Evolutionary conservation across 345 rosid species (phyloP).

Genomic region (Lepidium aucheri): DNA sequence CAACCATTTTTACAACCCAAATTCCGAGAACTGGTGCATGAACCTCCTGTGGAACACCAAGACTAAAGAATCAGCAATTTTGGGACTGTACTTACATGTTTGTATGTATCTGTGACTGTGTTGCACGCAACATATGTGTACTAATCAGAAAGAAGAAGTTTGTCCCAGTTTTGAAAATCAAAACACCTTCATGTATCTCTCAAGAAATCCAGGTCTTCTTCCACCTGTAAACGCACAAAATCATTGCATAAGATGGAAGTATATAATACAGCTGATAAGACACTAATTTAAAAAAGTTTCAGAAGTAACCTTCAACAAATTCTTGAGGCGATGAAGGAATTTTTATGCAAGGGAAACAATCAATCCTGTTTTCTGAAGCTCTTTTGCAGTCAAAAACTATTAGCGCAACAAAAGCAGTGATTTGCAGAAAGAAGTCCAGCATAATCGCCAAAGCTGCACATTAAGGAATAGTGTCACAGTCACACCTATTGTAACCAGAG

Average conservation of each 20-base stretch:
- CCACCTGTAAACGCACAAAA: constrained; percentile 42
- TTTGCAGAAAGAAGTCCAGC: constrained; percentile 91
- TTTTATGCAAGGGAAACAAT: constrained; percentile 87
- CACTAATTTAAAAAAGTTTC: background rate
- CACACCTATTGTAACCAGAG: background rate
- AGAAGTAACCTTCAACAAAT: constrained; percentile 57
- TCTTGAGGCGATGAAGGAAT: constrained; percentile 45
- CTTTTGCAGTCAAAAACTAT: constrained; percentile 82
- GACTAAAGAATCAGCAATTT: constrained; percentile 12
- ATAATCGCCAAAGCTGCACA: constrained; percentile 85
- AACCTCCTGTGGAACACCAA: constrained; percentile 48
- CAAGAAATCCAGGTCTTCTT: constrained; percentile 68
- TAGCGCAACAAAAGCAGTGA: constrained; percentile 95
- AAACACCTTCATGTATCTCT: constrained; percentile 85
- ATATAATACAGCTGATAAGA: background rate
- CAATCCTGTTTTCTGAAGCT: constrained; percentile 72
- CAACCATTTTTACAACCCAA: constrained; percentile 76
- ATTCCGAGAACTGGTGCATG: constrained; percentile 80
- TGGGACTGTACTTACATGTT: background rate
- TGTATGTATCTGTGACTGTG: background rate
- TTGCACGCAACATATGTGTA: constrained; percentile 1
- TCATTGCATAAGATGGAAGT: constrained; percentile 2
- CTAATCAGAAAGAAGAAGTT: constrained; percentile 2
- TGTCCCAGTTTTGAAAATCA: constrained; percentile 3
- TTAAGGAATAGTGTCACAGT: constrained; percentile 13